Base-by-base conservation (phyloP, 768 basidiomycete species). In the Tulasnella sp. region DNA sequence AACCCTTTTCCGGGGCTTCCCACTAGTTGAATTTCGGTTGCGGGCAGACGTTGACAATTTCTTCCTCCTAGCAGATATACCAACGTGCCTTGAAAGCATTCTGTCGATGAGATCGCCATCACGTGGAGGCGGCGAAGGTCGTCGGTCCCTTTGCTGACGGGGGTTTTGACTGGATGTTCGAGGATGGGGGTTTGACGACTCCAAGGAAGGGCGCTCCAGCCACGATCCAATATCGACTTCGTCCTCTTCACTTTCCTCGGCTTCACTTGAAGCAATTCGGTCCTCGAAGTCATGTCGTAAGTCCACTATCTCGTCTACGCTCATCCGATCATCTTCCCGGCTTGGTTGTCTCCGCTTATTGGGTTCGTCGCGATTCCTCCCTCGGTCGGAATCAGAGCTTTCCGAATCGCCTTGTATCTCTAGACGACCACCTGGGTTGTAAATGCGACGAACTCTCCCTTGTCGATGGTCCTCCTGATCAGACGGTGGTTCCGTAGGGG, bases 401-500 rank as follows among this genome's bases (percentile, higher is more conserved):
- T 93, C 92, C 0, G 91, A 85, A 82, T 93, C 93, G 9, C 92
- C 93, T 81, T 86, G 89, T 77, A 93, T 87, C 8, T 89, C 88
- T 44, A 84, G 80, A 24, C 75, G 78, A 31, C 79, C 77, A 41
- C 77, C 78, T 34, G 69, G 78, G 74, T 69, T 60, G 16, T 79
- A 69, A 50, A 83, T 82, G 31, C 69, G 72, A n/a, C 75, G 50
- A 31, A 75, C 76, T 42, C 58, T 79, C 37, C 81, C 81, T 31
- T 42, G 72, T 81, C 80, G 82, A 9, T 81, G 79, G 34, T 58
- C 75, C 46, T 41, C 75, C 46, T 31, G 46, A 16, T 76, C 76
- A 20, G 64, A 37, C 64, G 18, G 60, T 34, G 42, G 64, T 34
- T 75, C 42, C 48, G 83, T 82, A 54, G 37, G 58, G 8, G 31